Evolutionary conservation across 2,329 filamentous ascomycete species (phyloP).

Genomic region (Talaromyces sp.): DNA sequence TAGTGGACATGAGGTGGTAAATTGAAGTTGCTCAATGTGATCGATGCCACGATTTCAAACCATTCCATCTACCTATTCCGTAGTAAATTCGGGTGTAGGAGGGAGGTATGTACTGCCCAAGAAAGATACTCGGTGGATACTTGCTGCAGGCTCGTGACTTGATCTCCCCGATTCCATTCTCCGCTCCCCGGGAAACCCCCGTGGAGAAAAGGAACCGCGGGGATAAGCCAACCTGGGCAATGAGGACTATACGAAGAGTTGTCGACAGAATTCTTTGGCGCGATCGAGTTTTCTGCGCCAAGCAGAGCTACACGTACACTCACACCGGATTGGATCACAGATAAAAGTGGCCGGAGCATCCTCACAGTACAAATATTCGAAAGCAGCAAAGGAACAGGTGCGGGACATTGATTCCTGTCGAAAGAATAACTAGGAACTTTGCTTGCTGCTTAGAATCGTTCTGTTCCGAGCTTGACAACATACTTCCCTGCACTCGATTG

Average conservation of each 20-base stretch:
- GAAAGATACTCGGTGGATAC: neutral
- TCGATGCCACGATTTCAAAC: neutral
- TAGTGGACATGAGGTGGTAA: neutral
- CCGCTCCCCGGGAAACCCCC: neutral
- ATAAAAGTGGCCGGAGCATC: neutral
- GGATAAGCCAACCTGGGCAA: neutral
- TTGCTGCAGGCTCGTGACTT: neutral
- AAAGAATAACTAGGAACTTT: neutral
- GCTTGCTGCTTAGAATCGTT: neutral
- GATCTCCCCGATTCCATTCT: neutral
- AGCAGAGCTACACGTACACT: neutral
- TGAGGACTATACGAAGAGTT: neutral
- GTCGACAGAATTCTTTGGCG: neutral
- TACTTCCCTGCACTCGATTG: neutral
- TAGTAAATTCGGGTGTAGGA: no score
- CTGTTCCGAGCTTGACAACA: neutral
- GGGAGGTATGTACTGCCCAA: no score
- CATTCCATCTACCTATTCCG: neutral
- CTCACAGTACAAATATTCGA: neutral
- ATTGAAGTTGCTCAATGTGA: no score
- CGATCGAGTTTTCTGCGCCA: neutral
- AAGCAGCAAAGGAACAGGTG: neutral
- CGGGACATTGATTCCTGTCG: neutral
- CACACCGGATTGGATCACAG: neutral
- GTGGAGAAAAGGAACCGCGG: neutral